Evolutionary conservation across 192 early-diverging fungal species (phyloP).

Genomic region (Linnemannia exigua): DNA sequence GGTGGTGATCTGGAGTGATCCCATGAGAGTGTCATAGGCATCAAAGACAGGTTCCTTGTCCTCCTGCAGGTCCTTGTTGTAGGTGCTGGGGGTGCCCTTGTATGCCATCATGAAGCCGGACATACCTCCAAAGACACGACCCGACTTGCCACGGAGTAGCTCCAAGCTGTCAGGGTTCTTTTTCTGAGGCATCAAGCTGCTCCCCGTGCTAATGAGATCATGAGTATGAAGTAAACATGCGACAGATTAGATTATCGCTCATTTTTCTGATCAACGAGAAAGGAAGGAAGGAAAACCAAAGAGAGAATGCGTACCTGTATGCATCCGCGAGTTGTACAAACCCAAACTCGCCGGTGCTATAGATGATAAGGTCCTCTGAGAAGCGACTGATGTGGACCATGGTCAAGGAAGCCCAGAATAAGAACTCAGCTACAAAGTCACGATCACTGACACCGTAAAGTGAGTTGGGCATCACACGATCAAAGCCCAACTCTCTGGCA

Average conservation of each 20-base stretch:
- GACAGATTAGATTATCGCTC: constrained; percentile 10
- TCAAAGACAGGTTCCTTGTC: constrained; percentile 99
- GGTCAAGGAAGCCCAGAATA: constrained; percentile 92
- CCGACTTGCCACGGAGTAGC: constrained; percentile 95
- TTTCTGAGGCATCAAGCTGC: constrained; percentile 99
- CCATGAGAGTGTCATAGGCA: constrained; percentile 89
- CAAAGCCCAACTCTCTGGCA: constrained; percentile 91
- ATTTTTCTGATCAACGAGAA: not conserved
- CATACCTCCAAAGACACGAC: constrained; percentile 96
- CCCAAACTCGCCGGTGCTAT: constrained; percentile 92
- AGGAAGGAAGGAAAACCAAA: constrained; percentile 1
- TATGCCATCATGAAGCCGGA: constrained; percentile 98
- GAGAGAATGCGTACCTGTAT: constrained; percentile 74
- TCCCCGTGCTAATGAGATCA: constrained; percentile 81
- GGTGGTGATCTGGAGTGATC: constrained; percentile 92
- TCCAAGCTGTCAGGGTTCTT: constrained; percentile 99
- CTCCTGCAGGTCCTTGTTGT: constrained; percentile 99
- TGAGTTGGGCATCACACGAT: constrained; percentile 88
- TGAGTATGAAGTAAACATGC: constrained; percentile 16
- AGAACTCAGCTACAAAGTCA: constrained; percentile 98
- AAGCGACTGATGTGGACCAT: constrained; percentile 94
- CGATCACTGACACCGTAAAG: constrained; percentile 94
- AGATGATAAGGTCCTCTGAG: constrained; percentile 97
- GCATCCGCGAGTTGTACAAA: constrained; percentile 97
- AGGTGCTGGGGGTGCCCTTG: constrained; percentile 97